Base-by-base conservation (phyloP, 2,329 filamentous ascomycete genomes). In the Parascedosporium putredinis region DNA sequence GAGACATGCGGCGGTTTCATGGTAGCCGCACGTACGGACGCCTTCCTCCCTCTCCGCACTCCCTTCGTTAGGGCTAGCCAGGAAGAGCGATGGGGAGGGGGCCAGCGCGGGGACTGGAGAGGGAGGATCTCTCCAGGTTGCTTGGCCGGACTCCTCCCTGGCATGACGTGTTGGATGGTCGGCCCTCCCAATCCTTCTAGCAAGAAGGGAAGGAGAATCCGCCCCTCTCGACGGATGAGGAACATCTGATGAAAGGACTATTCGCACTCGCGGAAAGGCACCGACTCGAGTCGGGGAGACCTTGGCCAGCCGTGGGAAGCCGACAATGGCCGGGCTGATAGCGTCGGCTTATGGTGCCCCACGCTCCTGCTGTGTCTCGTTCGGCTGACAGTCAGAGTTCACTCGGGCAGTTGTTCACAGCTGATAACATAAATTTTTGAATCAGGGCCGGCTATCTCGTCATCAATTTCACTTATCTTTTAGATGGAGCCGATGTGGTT, bases 251-350 rank as follows among this genome's bases (percentile, higher is more conserved):
- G 36, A 24, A 20, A 31, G 24, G 33, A 22, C 10, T 25, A 8
- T 43, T 43, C 24, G 14, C 20, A 22, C n/a, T 42, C n/a, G 47
- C 47, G 47, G 47, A 49, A 49, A 29, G 16, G 4, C 16, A n/a
- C 47, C 47, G 47, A 43, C 29, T 38, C 16, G 34, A 10, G 46
- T 24, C 40, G 14, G 12, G 4, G n/a, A 24, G 34, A 12, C 47
- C 48, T 36, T 24, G 55, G 57, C 57, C 57, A 67, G 55, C 68
- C 68, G 68, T 55, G 48, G 56, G 51, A 67, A 71, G 64, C 68
- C 68, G 68, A 60, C 50, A 53, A 56, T 66, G 62, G 63, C 68
- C 68, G 67, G 51, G 50, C 29, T 43, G 47, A 31, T 43, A 49
- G 33, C 34, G 25, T 49, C 47, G 34, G 47, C 36, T 43, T 43